Percentiles rank a stretch among this genome's conserved stretches.
Conservation (phyloP, 768 basidiomycete genomes). For the Holtermannia corniformis region DNA sequence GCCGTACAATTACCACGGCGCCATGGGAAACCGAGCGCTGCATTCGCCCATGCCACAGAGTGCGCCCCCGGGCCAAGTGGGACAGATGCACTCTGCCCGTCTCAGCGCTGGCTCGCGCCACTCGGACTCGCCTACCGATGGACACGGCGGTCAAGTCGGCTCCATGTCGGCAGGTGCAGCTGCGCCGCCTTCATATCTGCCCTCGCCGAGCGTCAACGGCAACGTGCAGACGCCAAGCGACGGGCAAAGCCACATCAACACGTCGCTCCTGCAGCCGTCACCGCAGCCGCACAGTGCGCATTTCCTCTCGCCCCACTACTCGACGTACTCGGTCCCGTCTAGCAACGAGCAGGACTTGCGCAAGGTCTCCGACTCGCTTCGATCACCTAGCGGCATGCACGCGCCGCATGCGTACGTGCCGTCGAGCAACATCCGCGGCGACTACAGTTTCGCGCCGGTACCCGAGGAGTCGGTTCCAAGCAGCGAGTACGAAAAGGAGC, state of each 20-base stretch:
- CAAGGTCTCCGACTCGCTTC: constrained; percentile 29
- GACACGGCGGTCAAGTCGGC: too few relatives aligned
- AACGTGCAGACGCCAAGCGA: too few relatives aligned
- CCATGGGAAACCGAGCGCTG: too few relatives aligned
- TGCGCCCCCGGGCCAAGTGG: not conserved
- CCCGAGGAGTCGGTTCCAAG: constrained; percentile 19
- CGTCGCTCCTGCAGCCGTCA: not conserved
- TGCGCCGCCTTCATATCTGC: not conserved
- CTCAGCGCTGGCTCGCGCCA: not conserved
- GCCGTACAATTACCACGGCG: not conserved
- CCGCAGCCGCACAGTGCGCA: not conserved
- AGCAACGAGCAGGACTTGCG: constrained; percentile 21
- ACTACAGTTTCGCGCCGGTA: constrained; percentile 17
- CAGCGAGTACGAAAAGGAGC: constrained; percentile 38
- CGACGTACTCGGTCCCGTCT: not conserved
- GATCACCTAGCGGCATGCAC: constrained; percentile 6
- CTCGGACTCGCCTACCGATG: not conserved
- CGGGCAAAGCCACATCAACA: not conserved
- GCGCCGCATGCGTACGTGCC: not conserved
- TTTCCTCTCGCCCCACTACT: not conserved
- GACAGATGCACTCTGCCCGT: not conserved
- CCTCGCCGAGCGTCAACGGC: not conserved
- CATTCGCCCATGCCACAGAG: not conserved
- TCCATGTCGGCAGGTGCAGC: not conserved
- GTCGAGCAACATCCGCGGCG: not conserved